Conservation (phyloP, 805 yeast genomes). For the Millerago galiae region DNA sequence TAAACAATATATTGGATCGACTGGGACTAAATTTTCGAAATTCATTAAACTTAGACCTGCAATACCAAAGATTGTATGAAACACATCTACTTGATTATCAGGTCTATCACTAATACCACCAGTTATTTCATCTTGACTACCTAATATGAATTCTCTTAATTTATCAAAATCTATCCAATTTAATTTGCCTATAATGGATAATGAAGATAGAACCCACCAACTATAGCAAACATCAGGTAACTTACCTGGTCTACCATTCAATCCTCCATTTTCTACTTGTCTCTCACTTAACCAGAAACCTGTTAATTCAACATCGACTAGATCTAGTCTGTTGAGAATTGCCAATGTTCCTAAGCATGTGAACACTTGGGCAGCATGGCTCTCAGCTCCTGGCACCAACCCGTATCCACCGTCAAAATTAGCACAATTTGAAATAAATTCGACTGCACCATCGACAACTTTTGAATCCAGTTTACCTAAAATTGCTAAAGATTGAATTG, state of each 20-base stretch:
- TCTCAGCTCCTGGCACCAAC: constrained; percentile 87
- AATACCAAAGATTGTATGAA: constrained; percentile 85
- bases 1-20: constrained; percentile 87
- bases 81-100: constrained; percentile 87
- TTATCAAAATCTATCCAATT: constrained; percentile 73
- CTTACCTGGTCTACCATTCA: constrained; percentile 95
- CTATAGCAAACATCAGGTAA: constrained; percentile 96
- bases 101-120: constrained; percentile 95
- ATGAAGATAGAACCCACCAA: constrained; percentile 91
- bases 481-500: constrained; percentile 65
- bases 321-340: constrained; percentile 52
- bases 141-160: constrained; percentile 60
- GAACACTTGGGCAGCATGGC: constrained; percentile 89
- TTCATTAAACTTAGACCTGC: constrained; percentile 82
- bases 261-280: constrained; percentile 80
- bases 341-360: constrained; percentile 81
- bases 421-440: constrained; percentile 60
- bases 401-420: constrained; percentile 98
- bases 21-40: constrained; percentile 45
- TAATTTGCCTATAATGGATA: constrained; percentile 57
- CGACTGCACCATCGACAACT: constrained; percentile 54
- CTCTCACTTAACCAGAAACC: constrained; percentile 90
- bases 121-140: constrained; percentile 64
- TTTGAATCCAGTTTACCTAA: constrained; percentile 55
- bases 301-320: constrained; percentile 38